Base-by-base conservation (phyloP, 306 rosid genomes). In the Rosa rugosa region DNA sequence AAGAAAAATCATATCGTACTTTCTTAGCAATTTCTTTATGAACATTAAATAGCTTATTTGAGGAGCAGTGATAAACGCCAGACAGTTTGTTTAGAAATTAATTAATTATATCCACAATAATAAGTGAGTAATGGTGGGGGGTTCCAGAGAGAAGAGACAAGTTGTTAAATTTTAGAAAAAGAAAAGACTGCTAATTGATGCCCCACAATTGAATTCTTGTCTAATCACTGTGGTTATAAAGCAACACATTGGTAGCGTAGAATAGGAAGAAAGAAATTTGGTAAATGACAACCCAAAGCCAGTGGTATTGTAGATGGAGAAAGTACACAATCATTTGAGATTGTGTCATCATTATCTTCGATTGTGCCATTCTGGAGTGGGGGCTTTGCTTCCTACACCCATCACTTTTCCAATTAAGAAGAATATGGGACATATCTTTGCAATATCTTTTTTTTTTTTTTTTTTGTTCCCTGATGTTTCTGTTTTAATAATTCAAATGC, bases 191-290 rank as follows among this genome's bases (percentile, higher is more conserved):
- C 77, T 82, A 71, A 53, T 78, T 74, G 53, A 73, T 82, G 86
- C 82, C 84, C 97, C 94, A 88, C 87, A 82, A 87, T 87, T 88
- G 90, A 87, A 93, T 89, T 85, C 81, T 93, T 91, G 97, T 91
- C 94, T 78, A 83, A 79, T 51, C 76, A 41, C 80, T 80, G 87
- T 77, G 60, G 80, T 81, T 64, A 27, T 44, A 82, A 75, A 76
- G 85, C 77, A 63, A 40, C 45, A 31, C 51, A 27, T 11, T 73
- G 53, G 44, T 49, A 25, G 81, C 46, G 47, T 20, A 54, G 70
- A 72, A 25, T 64, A 20, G 47, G 71, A 66, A 66, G 71, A 66
- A 66, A 64, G 50, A 63, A 31, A 73, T 41, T 36, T 49, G 56
- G 56, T 74, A 56, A 34, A 41, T 81, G 82, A 69, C 65, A 53